Conservation (phyloP, 768 basidiomycete genomes). For the Trametes villosa region DNA sequence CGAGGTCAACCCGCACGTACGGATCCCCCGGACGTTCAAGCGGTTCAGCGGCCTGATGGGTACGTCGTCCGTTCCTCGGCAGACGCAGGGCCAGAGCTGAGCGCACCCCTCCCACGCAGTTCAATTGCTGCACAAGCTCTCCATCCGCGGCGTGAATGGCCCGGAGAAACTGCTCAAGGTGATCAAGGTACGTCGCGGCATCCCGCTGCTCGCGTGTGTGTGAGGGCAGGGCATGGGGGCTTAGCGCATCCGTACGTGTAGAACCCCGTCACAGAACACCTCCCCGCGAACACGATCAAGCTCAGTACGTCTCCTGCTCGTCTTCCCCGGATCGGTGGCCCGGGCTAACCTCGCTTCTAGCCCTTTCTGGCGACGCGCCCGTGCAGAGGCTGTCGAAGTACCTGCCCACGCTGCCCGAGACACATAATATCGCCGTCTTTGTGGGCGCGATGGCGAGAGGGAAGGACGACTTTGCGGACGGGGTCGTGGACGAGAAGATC, state of each 20-base stretch:
- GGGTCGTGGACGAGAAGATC: constrained; percentile 93
- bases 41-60: constrained; percentile 99
- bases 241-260: constrained; percentile 34
- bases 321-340: neutral
- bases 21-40: constrained; percentile 98
- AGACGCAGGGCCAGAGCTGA: neutral
- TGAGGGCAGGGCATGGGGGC: neutral
- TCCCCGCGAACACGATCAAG: constrained; percentile 95
- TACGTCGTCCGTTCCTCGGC: constrained; percentile 39
- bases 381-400: constrained; percentile 81
- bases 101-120: constrained; percentile 50
- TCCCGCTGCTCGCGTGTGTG: constrained; percentile 8
- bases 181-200: constrained; percentile 71
- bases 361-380: constrained; percentile 90
- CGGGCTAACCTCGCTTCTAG: constrained; percentile 42
- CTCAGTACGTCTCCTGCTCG: constrained; percentile 66
- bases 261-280: constrained; percentile 95
- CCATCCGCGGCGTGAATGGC: constrained; percentile 94
- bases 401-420: constrained; percentile 82
- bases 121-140: constrained; percentile 94
- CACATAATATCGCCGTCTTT: constrained; percentile 91
- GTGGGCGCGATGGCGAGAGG: constrained; percentile 99
- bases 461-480: constrained; percentile 96
- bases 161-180: constrained; percentile 97
- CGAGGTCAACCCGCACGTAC: constrained; percentile 96